A percentile compares a stretch with the other conserved stretches of the same genome.
phyloP scores from a whole-genome alignment of 169 alveolate species.

The Amoebophrya sp. region DNA sequence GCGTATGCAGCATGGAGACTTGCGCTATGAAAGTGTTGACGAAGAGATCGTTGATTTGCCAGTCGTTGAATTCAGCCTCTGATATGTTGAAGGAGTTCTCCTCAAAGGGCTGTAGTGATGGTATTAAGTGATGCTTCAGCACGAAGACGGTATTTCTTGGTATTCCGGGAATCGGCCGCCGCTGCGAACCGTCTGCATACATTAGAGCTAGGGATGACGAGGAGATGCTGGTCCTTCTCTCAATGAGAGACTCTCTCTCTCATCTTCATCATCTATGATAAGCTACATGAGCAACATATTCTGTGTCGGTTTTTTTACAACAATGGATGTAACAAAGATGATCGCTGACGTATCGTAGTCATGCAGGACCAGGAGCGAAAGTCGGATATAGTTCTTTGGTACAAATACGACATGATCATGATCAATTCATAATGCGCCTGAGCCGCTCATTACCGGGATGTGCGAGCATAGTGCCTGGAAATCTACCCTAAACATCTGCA shows the following conservation, averaged over 20 bases:
- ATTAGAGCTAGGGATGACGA: neutral
- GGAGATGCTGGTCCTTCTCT: no score
- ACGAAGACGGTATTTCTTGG: neutral
- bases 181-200: neutral
- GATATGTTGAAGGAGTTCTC: neutral
- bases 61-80: neutral
- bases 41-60: slow-evolving; percentile 2
- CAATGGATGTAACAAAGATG: neutral
- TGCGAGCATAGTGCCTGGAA: neutral
- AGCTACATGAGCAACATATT: neutral
- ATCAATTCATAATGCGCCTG: no score
- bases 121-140: slow-evolving; percentile 6
- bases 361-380: no score
- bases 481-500: neutral
- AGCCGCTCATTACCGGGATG: neutral
- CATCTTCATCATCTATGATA: neutral
- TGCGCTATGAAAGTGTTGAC: neutral
- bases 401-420: no score
- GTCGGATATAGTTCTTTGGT: no score
- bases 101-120: neutral
- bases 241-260: no score
- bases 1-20: neutral
- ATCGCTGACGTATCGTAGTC: neutral
- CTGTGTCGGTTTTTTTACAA: neutral
- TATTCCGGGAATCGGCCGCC: slow-evolving; percentile 5